Evolutionary conservation across 129 eudicot species (phyloP).

Genomic region (Ambrosia artemisiifolia): DNA sequence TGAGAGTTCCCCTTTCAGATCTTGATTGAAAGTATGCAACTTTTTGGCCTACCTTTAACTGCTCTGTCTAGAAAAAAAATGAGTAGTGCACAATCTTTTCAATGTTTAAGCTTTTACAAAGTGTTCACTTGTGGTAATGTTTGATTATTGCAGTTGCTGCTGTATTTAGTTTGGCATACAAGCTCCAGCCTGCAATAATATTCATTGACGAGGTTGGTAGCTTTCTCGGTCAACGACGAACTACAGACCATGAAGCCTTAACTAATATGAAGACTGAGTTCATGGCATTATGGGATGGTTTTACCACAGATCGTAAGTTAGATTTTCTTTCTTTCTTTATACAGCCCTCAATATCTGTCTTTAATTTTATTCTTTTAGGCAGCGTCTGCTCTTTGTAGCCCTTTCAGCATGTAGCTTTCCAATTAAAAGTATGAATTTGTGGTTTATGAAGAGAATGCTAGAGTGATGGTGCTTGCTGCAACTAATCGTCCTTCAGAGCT

Average conservation of each 20-base stretch:
- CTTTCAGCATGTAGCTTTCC: neutral
- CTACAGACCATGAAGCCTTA: conserved; percentile 74
- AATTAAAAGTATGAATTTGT: neutral
- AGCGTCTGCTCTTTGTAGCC: no score
- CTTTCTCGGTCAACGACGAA: conserved; percentile 79
- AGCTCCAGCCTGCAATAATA: conserved; percentile 89
- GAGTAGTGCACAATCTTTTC: no score
- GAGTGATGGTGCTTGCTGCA: conserved; percentile 92
- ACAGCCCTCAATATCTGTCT: neutral
- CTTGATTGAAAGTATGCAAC: neutral
- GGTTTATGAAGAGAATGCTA: conserved; percentile 53
- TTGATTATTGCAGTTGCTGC: conserved; percentile 64
- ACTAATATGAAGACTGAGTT: conserved; percentile 91
- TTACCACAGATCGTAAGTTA: conserved; percentile 82
- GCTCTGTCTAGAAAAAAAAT: neutral
- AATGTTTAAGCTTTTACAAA: neutral
- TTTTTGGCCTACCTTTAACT: neutral
- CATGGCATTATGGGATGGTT: conserved; percentile 95
- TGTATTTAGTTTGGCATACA: conserved; percentile 79
- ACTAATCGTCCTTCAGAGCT: conserved; percentile 92
- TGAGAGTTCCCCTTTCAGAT: neutral
- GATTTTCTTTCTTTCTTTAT: neutral
- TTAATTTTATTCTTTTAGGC: no score
- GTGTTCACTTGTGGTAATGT: neutral
- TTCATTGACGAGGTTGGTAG: conserved; percentile 92